Base-by-base conservation (phyloP, 371 early-diverging fungal genomes). In the Zychaea mexicana region DNA sequence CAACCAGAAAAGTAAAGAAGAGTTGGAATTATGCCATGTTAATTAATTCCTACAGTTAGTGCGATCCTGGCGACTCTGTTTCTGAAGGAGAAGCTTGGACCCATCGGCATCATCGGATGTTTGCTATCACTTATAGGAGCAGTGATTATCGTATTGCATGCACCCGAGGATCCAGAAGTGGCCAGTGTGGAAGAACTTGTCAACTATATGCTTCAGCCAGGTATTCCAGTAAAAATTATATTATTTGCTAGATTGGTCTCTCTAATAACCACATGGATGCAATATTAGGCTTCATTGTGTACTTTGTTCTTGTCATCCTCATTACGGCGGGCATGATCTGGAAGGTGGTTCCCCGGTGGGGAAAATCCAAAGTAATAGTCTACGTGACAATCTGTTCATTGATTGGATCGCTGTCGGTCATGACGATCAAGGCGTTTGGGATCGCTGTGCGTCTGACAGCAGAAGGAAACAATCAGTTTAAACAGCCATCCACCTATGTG, bases 381-480 rank as follows among this genome's bases (percentile, higher is more conserved):
- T 94, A 95, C 67, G 82, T 96, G 46, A 79, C 90, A 15, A 93
- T 94, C 62, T 91, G 92, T 72, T 93, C 95, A 2, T 72, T 94
- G 22, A 86, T 90, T 15, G 96, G 95, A 10, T 94, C 86, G 36
- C 81, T 96, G 58, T 90, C 94, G 7, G 95, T 96, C 42, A 93
- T 94, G 78, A 90, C 95, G 1, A 88, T 87, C 77, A 94, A 95
- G 78, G 94, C 89, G 0, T 91, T 96, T 67, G 95, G 94, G 54
- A 91, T 94, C 58, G 94, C 96, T 15, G 74, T 96, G 46, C 91
- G 92, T 70, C 82, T 95, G 65, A 94, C 96, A 0, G 88, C 94
- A 74, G 85, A 85, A 24, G 95, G 96, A 57, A 76, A 88, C 68
- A 96, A 95, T 76, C 94, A 94, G 79, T 85, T 95, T 52, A 81